Evolutionary conservation across 805 yeast genomes (phyloP).

Genomic region (Blastobotrys parvus): DNA sequence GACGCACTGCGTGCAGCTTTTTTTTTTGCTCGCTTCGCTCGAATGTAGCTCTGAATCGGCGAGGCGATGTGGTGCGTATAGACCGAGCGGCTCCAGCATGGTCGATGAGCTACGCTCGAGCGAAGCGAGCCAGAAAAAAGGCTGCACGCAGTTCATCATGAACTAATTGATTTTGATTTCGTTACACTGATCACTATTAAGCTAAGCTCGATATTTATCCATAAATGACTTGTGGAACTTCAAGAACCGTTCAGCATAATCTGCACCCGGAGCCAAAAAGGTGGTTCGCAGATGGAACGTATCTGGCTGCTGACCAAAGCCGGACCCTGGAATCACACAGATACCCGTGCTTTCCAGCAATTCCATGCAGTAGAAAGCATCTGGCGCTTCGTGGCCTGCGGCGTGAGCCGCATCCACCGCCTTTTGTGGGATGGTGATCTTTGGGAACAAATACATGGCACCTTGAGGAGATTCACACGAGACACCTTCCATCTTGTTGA

Average conservation of each 20-base stretch:
- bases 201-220: conserved; percentile 34
- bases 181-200: too few relatives aligned
- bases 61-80: too few relatives aligned
- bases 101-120: too few relatives aligned
- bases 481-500: conserved; percentile 70
- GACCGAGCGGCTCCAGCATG: too few relatives aligned
- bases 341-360: conserved; percentile 84
- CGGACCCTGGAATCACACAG: conserved; percentile 96
- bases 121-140: too few relatives aligned
- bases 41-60: too few relatives aligned
- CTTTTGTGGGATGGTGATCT: conserved; percentile 52
- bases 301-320: conserved; percentile 87
- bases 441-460: conserved; percentile 96
- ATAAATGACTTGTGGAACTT: conserved; percentile 71
- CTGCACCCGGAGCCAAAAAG: conserved; percentile 89
- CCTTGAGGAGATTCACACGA: conserved; percentile 88
- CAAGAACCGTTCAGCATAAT: conserved; percentile 76
- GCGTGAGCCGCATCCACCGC: conserved; percentile 56
- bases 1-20: too few relatives aligned
- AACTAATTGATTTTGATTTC: too few relatives aligned
- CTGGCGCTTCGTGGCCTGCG: conserved; percentile 51
- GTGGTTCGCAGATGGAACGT: conserved; percentile 94
- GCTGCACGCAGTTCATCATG: too few relatives aligned
- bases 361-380: conserved; percentile 82
- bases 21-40: too few relatives aligned